Base-by-base conservation (phyloP, 768 basidiomycete species). In the Collybia sordida region DNA sequence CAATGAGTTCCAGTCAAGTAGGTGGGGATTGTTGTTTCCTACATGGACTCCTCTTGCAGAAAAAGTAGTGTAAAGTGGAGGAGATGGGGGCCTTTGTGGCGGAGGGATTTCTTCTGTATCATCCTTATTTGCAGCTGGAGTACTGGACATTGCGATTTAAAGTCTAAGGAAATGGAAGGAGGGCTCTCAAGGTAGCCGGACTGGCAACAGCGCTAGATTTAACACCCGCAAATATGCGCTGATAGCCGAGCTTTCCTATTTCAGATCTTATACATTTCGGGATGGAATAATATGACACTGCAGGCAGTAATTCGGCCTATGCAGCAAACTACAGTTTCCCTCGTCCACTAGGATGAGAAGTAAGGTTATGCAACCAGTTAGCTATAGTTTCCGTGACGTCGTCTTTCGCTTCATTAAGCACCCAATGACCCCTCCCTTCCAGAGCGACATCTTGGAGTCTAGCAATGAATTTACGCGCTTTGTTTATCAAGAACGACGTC, bases 11-110 rank as follows among this genome's bases (percentile, higher is more conserved):
- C 45, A 61, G 55, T 53, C 49, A 35, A 25, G 51, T 48, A 39
- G 49, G 51, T 27, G 24, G 42, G 42, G 40, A 37, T 52, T 58
- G 51, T 22, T 53, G 42, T 49, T 55, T 69, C 83, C 63, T 83
- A 90, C 89, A 77, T 88, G 87, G 58, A 90, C 72, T 51, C 83
- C 85, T 59, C 89, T 75, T 38, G 82, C 81, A 23, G 79, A 67
- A 62, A 88, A 89, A 1, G 86, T 85, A 11, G 81, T 85, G 56
- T 90, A 79, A 9, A 74, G 72, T n/a, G 87, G 86, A 11, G 88
- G 88, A 3, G 88, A 86, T 1, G 85, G 85, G 17, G 82, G 85
- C 15, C 79, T 74, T 59, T 85, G 78, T 6, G 78, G 80, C 11
- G 72, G 70, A 8, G 76, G 73, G 40, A 79, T 64, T 42, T 84